Conservation (phyloP, 108 stramenopile genomes). For the Nitzschia putrida region DNA sequence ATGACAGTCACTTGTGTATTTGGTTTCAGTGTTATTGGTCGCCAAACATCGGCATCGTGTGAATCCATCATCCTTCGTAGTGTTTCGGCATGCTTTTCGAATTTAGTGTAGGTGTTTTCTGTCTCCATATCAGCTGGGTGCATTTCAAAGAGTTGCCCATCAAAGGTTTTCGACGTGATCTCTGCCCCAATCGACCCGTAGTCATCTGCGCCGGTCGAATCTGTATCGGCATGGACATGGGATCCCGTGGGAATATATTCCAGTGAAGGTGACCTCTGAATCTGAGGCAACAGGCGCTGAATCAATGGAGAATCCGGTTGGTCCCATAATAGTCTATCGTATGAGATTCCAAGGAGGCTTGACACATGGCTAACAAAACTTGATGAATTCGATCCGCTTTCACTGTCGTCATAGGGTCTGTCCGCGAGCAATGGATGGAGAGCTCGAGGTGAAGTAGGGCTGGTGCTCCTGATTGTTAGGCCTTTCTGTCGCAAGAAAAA, state of each 20-base stretch:
- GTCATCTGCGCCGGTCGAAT: conserved; percentile 17
- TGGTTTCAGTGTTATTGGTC: not conserved
- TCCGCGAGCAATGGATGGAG: not conserved
- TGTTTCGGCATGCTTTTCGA: conserved; percentile 17
- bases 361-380: conserved; percentile 49
- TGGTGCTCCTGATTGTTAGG: not conserved
- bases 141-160: not conserved
- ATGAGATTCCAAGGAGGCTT: conserved; percentile 42
- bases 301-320: conserved; percentile 21
- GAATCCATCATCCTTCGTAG: conserved; percentile 35
- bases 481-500: conserved; percentile 14
- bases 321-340: conserved; percentile 44
- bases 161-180: conserved; percentile 7
- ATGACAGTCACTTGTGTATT: conserved; percentile 13
- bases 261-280: conserved; percentile 47
- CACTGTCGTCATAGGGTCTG: conserved; percentile 2
- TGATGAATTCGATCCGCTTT: conserved; percentile 37
- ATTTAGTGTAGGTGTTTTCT: conserved; percentile 1
- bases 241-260: conserved; percentile 23
- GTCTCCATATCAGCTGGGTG: conserved; percentile 18
- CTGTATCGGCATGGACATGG: not conserved
- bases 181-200: conserved; percentile 19
- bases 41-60: conserved; percentile 29
- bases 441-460: conserved; percentile 18
- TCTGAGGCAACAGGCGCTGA: conserved; percentile 24